Conservation (phyloP, 345 rosid species). For the Adansonia digitata region DNA sequence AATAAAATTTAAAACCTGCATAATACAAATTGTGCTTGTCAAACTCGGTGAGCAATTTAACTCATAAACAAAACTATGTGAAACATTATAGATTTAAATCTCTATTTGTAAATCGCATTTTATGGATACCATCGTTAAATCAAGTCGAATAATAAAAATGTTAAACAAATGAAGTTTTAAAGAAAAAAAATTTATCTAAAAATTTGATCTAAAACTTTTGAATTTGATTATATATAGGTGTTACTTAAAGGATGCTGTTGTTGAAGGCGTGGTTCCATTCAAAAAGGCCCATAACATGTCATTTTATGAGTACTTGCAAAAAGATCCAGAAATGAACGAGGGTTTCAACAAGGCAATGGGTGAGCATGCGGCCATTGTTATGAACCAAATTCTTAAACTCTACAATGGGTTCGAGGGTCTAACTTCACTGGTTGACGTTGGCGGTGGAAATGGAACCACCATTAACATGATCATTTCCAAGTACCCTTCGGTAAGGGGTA, state of each 20-base stretch:
- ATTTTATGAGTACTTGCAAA: not conserved
- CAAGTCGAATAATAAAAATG: too few relatives aligned
- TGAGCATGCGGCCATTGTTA: not conserved
- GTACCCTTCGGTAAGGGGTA: not conserved
- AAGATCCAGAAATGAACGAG: not conserved
- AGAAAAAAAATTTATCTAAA: too few relatives aligned
- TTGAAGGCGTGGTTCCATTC: not conserved
- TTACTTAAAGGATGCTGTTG: not conserved
- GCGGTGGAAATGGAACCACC: slow-evolving; percentile 6
- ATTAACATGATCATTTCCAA: not conserved
- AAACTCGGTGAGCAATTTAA: too few relatives aligned
- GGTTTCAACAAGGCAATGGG: not conserved
- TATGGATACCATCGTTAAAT: too few relatives aligned
- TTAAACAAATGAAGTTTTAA: too few relatives aligned
- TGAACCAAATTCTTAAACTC: not conserved
- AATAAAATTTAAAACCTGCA: too few relatives aligned
- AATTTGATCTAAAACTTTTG: too few relatives aligned
- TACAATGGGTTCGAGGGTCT: slow-evolving; percentile 36
- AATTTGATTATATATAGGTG: not conserved
- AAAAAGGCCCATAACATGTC: not conserved
- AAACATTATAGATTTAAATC: too few relatives aligned
- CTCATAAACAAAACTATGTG: too few relatives aligned
- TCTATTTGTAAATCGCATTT: too few relatives aligned
- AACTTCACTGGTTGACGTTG: slow-evolving; percentile 29
- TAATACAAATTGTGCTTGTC: too few relatives aligned